These are phyloP conservation scores for Penicillium fimorum DNA, from an alignment of 495 filamentous ascomycete genomes.

Conservation along the genomic window DNA sequence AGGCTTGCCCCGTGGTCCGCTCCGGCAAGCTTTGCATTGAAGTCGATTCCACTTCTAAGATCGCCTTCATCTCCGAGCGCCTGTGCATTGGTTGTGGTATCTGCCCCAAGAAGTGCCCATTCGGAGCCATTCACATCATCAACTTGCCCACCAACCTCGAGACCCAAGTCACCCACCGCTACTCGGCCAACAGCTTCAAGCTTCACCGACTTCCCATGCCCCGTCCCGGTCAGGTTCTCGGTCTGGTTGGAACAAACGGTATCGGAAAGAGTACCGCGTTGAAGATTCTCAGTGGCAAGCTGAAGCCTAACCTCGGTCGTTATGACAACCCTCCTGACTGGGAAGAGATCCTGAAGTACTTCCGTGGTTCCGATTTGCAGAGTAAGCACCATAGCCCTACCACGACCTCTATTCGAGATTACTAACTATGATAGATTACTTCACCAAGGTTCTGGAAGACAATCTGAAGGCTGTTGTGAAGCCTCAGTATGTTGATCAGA, in stretches of 20 bases:
- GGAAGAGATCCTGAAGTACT: constrained; percentile 98
- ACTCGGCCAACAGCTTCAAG: constrained; percentile 99
- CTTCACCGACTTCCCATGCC: constrained; percentile 94
- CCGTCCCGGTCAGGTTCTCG: constrained; percentile 92
- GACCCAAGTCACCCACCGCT: constrained; percentile 94
- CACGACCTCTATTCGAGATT: not conserved
- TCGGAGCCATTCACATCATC: constrained; percentile 98
- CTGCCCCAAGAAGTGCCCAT: constrained; percentile 99
- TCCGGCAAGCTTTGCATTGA: constrained; percentile 98
- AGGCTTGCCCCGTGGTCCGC: constrained; percentile 95
- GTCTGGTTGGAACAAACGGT: constrained; percentile 97
- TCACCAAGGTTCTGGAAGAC: constrained; percentile 96
- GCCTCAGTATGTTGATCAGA: constrained; percentile 98
- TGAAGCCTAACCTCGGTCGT: constrained; percentile 94
- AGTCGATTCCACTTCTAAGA: constrained; percentile 83
- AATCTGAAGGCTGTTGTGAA: constrained; percentile 96
- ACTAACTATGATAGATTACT: constrained; percentile 70
- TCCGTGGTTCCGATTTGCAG: constrained; percentile 94
- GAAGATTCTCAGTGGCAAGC: constrained; percentile 95
- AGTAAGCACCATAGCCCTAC: constrained; percentile 52
- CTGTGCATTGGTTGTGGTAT: constrained; percentile 99
- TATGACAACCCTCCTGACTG: constrained; percentile 97
- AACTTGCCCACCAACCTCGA: constrained; percentile 98
- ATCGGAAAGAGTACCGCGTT: constrained; percentile 98
- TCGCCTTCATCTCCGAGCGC: constrained; percentile 95